phyloP scores from a whole-genome alignment of 2,329 filamentous ascomycete genomes.

The Hortaea sp. region DNA sequence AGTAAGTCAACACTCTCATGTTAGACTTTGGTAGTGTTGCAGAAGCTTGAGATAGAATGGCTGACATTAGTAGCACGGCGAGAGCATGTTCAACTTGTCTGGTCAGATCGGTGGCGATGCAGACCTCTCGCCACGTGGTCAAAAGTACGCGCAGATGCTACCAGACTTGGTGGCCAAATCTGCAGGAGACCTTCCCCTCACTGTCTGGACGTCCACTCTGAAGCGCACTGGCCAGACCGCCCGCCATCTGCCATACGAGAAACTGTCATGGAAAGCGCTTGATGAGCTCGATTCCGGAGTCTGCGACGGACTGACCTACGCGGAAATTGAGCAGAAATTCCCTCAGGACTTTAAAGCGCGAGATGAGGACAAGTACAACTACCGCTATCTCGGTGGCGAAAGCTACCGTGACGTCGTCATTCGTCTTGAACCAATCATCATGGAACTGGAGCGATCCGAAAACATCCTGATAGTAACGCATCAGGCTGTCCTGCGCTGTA shows the following conservation, averaged over 20 bases:
- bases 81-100: slow-evolving; percentile 82
- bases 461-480: slow-evolving; percentile 98
- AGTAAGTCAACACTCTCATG: slow-evolving; percentile 13
- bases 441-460: slow-evolving; percentile 93
- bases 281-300: slow-evolving; percentile 95
- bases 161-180: slow-evolving; percentile 78
- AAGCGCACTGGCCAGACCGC: slow-evolving; percentile 87
- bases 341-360: slow-evolving; percentile 92
- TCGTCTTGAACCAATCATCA: slow-evolving; percentile 95
- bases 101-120: slow-evolving; percentile 92
- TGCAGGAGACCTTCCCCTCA: slow-evolving; percentile 64
- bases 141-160: slow-evolving; percentile 76
- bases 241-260: slow-evolving; percentile 80
- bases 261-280: slow-evolving; percentile 95
- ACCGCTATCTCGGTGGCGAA: slow-evolving; percentile 93
- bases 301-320: slow-evolving; percentile 92
- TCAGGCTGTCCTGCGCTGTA: slow-evolving; percentile 90
- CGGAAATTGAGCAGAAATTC: slow-evolving; percentile 81
- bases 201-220: slow-evolving; percentile 66
- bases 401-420: slow-evolving; percentile 96
- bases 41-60: neutral
- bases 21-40: too few relatives aligned
- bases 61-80: slow-evolving; percentile 59
- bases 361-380: slow-evolving; percentile 99
- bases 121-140: slow-evolving; percentile 71